Evolutionary conservation across 768 basidiomycete species (phyloP).

Genomic region (Lactarius sp.): DNA sequence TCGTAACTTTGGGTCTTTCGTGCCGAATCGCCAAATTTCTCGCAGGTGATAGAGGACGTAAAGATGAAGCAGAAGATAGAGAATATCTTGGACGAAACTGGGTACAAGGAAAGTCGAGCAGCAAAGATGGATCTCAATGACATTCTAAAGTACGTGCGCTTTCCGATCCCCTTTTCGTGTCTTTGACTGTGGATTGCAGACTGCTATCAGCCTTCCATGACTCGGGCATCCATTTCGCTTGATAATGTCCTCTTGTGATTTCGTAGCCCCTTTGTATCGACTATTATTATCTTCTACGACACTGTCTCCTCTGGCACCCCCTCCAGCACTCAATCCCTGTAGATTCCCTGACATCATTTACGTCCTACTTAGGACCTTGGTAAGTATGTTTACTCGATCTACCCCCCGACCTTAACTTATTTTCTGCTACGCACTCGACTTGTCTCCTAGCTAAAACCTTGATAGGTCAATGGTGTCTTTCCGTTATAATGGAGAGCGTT

Average conservation of each 20-base stretch:
- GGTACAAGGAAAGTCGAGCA: conserved; percentile 22
- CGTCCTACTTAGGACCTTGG: not conserved
- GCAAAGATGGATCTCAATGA: conserved; percentile 27
- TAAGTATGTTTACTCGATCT: not conserved
- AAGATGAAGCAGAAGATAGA: conserved; percentile 23
- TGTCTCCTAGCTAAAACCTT: no score
- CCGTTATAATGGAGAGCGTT: no score
- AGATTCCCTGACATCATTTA: not conserved
- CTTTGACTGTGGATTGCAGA: conserved; percentile 1
- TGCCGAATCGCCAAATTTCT: not conserved
- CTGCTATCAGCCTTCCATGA: conserved; percentile 24
- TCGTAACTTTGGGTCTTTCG: not conserved
- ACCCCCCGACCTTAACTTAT: no score
- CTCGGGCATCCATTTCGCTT: conserved; percentile 23
- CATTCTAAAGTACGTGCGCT: conserved; percentile 18
- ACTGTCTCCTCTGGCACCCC: not conserved
- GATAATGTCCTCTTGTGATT: not conserved
- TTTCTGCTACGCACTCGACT: no score
- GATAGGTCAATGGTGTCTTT: not conserved
- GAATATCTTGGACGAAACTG: conserved; percentile 22
- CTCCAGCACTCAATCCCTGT: not conserved
- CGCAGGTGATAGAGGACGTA: conserved; percentile 6
- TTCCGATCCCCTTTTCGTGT: not conserved
- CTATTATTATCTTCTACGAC: not conserved
- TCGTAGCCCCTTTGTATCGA: not conserved